Percentiles rank a stretch among this genome's conserved stretches.
Evolutionary conservation across 2,329 filamentous ascomycete species (phyloP).

Genomic region (Grosmannia serpens): DNA sequence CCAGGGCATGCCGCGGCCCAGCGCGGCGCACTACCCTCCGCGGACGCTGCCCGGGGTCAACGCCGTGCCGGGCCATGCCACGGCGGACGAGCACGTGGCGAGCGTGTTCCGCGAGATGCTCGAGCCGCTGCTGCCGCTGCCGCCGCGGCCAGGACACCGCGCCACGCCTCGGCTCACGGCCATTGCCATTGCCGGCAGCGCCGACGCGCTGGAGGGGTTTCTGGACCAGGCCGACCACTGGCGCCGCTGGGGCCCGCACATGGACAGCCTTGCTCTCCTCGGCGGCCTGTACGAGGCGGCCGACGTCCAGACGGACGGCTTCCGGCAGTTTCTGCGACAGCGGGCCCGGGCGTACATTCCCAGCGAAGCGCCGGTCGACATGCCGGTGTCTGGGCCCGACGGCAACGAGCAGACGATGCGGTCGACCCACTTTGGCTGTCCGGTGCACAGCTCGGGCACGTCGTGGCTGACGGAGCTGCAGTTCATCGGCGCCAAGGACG

Average conservation of each 20-base stretch:
- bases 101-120: conserved; percentile 58
- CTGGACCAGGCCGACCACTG: conserved; percentile 45
- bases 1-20: conserved; percentile 47
- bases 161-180: conserved; percentile 60
- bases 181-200: conserved; percentile 58
- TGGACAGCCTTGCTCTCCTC: conserved; percentile 38
- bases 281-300: conserved; percentile 31
- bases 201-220: conserved; percentile 44
- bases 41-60: conserved; percentile 45
- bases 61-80: conserved; percentile 47
- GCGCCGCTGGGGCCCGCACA: conserved; percentile 26
- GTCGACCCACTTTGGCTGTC: conserved; percentile 44
- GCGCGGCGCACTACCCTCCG: conserved; percentile 43
- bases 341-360: conserved; percentile 50
- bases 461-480: conserved; percentile 46
- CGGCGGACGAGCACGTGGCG: conserved; percentile 47
- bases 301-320: conserved; percentile 28
- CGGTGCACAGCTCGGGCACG: conserved; percentile 60
- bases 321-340: conserved; percentile 41
- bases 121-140: conserved; percentile 23
- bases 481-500: conserved; percentile 32
- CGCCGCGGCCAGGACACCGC: too few relatives aligned
- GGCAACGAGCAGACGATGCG: conserved; percentile 29
- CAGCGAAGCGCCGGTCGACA: conserved; percentile 39
- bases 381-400: conserved; percentile 38